These are phyloP conservation scores for Cyathus striatus DNA, from an alignment of 768 basidiomycete genomes.

Conservation along the genomic window DNA sequence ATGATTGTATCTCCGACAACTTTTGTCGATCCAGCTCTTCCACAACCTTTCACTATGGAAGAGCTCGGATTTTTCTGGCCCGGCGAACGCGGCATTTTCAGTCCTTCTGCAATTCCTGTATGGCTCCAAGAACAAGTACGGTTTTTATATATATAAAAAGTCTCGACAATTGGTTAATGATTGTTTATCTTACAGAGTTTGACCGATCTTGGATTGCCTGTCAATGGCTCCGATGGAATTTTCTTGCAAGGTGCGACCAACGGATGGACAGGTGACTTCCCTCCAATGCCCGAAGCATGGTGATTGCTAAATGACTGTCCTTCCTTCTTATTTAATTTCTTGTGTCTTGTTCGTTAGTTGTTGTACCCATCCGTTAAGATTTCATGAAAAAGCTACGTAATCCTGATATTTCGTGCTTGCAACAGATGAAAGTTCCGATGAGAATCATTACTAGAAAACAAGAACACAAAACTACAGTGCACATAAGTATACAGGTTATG, in stretches of 20 bases:
- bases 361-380: background rate
- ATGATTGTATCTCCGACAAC: constrained; percentile 53
- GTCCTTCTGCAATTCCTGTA: constrained; percentile 75
- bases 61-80: constrained; percentile 81
- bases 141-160: constrained; percentile 11
- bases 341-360: background rate
- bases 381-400: background rate
- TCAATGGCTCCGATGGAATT: constrained; percentile 87
- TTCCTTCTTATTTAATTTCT: background rate
- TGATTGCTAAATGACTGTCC: constrained; percentile 26
- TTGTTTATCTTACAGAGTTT: constrained; percentile 51
- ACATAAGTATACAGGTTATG: constrained; percentile 1
- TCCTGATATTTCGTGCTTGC: background rate
- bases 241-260: constrained; percentile 70
- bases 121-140: constrained; percentile 91
- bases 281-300: constrained; percentile 81
- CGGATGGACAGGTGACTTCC: constrained; percentile 75
- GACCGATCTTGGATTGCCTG: constrained; percentile 85
- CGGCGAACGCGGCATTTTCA: constrained; percentile 59
- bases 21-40: constrained; percentile 47
- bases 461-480: background rate
- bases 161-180: background rate
- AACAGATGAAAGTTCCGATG: too few species aligned
- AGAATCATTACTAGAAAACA: background rate
- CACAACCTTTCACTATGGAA: constrained; percentile 75